Evolutionary conservation across 2,329 filamentous ascomycete genomes (phyloP).

Genomic region (Beauveria asiatica): DNA sequence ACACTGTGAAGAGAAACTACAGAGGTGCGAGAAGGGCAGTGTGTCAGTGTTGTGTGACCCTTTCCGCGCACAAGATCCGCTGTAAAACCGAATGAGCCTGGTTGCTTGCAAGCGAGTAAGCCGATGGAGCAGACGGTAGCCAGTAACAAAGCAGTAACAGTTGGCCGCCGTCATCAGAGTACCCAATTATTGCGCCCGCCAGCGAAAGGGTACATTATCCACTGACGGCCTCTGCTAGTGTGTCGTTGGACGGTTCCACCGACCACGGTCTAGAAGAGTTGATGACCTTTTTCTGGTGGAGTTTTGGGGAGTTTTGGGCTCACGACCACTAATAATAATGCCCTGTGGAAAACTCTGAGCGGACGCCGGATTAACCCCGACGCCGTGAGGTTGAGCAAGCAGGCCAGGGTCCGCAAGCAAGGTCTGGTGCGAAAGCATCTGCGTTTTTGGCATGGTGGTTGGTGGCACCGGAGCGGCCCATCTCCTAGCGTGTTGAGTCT

Average conservation of each 20-base stretch:
- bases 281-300: background rate
- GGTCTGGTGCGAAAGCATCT: background rate
- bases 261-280: conserved; percentile 8
- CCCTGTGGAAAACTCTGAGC: background rate
- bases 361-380: background rate
- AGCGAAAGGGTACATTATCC: conserved; percentile 10
- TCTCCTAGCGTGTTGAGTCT: background rate
- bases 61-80: background rate
- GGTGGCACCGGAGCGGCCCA: conserved; percentile 2
- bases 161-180: background rate
- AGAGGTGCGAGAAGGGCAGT: background rate
- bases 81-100: background rate
- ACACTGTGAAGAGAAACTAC: background rate
- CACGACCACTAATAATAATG: background rate
- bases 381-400: background rate
- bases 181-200: background rate
- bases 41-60: background rate
- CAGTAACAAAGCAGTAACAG: conserved; percentile 5
- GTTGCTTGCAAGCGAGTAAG: background rate
- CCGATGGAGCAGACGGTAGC: background rate
- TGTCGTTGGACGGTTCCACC: conserved; percentile 4
- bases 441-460: background rate
- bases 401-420: no score
- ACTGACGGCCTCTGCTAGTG: conserved; percentile 2
- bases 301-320: background rate